Evolutionary conservation across 2,329 filamentous ascomycete species (phyloP).

Genomic region (Fusarium ramigenum): DNA sequence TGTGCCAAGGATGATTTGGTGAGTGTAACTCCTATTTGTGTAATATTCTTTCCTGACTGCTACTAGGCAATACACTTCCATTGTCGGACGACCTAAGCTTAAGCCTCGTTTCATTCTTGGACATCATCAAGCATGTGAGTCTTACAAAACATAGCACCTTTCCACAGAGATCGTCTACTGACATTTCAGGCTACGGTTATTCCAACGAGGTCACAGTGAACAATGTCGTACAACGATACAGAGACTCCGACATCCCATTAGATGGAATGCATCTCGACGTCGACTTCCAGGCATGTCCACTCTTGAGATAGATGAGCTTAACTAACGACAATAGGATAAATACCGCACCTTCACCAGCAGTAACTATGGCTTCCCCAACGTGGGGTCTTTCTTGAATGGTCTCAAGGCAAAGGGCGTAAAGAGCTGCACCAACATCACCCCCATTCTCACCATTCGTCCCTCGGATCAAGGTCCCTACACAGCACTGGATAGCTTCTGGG

Average conservation of each 20-base stretch:
- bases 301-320: accelerated
- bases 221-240: background rate
- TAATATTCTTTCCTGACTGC: background rate
- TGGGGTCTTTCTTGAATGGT: background rate
- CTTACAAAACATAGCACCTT: accelerated
- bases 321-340: background rate
- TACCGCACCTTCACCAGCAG: background rate
- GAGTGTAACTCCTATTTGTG: accelerated
- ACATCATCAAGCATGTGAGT: slow-evolving; percentile 1
- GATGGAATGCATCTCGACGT: background rate
- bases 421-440: background rate
- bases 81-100: slow-evolving; percentile 1
- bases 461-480: background rate
- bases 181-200: background rate
- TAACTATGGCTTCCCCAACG: background rate
- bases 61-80: background rate
- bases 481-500: background rate
- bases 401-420: background rate
- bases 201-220: background rate
- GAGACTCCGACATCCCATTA: background rate
- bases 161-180: accelerated
- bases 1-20: background rate
- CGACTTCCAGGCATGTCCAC: background rate
- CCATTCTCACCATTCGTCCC: background rate
- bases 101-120: background rate